phyloP scores from a whole-genome alignment of 2,329 filamentous ascomycete genomes.

The Verticillium longisporum region DNA sequence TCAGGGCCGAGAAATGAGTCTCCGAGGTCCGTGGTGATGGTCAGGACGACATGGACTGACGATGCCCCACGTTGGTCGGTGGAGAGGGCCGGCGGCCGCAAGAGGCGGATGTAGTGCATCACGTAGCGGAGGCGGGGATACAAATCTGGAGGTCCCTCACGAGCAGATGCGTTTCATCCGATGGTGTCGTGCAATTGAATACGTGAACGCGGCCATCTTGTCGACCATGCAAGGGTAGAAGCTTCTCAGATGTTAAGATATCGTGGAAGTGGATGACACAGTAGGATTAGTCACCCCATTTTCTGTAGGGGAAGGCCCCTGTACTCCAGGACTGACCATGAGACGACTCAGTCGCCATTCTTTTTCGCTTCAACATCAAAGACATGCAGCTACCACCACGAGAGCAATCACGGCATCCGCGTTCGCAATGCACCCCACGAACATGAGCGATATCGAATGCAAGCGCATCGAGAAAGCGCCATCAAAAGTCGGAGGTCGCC shows the following conservation, averaged over 20 bases:
- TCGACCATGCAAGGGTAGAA: neutral
- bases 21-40: constrained; percentile 51
- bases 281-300: neutral
- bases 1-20: constrained; percentile 45
- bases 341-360: too few relatives aligned
- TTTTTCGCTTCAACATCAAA: neutral
- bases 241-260: neutral
- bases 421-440: neutral
- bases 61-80: constrained; percentile 12
- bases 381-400: neutral
- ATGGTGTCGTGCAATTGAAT: neutral
- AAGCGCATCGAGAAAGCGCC: neutral
- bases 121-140: neutral
- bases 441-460: neutral
- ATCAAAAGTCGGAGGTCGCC: constrained; percentile 12
- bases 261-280: neutral
- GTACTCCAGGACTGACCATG: neutral
- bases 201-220: neutral
- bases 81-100: constrained; percentile 37
- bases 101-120: constrained; percentile 54
- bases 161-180: neutral
- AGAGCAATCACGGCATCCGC: neutral
- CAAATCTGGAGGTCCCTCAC: neutral
- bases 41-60: constrained; percentile 38
- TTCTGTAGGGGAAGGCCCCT: neutral